These are phyloP conservation scores for Xerophyta viscosa DNA, from an alignment of 106 monocot genomes.

Conservation along the genomic window DNA sequence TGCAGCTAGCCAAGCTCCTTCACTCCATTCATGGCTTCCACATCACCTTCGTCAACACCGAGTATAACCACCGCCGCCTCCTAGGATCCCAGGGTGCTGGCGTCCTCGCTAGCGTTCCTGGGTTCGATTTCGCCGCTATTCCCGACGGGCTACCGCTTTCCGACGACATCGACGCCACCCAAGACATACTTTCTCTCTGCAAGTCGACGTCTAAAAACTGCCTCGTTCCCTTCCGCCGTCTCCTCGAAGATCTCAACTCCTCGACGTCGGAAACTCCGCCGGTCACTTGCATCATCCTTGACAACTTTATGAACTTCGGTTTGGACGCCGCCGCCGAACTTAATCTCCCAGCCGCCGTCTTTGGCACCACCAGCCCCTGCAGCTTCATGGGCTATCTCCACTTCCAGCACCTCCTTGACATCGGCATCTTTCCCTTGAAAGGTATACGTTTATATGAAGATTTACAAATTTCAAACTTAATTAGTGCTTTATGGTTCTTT, in stretches of 20 bases:
- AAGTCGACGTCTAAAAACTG: background rate
- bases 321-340: constrained; percentile 2
- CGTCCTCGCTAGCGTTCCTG: background rate
- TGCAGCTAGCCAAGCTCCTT: constrained; percentile 22
- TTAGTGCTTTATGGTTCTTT: no score
- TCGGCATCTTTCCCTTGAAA: constrained; percentile 1
- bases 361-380: constrained; percentile 3
- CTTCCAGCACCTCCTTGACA: constrained; percentile 2
- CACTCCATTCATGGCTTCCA: constrained; percentile 19
- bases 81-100: constrained; percentile 10
- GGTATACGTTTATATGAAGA: no score
- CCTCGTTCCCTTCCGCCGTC: background rate
- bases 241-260: background rate
- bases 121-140: constrained; percentile 1
- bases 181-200: constrained; percentile 2
- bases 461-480: no score
- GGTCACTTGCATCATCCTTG: constrained; percentile 3
- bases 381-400: constrained; percentile 8
- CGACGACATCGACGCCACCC: constrained; percentile 1
- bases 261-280: background rate
- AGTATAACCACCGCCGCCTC: constrained; percentile 23
- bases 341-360: background rate
- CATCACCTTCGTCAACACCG: constrained; percentile 32
- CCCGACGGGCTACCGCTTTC: constrained; percentile 7
- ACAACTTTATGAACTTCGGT: background rate